Base-by-base conservation (phyloP, 2,329 filamentous ascomycete species). In the Arthrobotrys musiformis region DNA sequence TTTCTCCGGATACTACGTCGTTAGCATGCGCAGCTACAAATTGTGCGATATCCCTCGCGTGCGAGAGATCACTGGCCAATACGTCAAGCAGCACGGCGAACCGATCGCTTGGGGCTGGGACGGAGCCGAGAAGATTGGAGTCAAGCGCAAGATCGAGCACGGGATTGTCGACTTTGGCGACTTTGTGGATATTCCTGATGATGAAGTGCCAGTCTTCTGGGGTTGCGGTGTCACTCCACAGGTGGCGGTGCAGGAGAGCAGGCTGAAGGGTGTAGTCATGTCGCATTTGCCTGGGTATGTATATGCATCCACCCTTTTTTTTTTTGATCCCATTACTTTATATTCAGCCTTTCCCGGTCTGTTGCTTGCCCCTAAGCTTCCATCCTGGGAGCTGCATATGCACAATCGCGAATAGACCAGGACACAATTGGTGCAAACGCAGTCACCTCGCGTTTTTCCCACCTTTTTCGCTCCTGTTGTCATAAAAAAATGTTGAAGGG, bases 171-270 rank as follows among this genome's bases (percentile, higher is more conserved):
- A 90, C 62, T 91, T 87, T 86, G 89, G 89, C 0, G 87, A 90
- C 73, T 30, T 87, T 86, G 0, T 81, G 0, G 79, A 81, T 15
- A 82, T 82, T 13, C 82, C 82, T 19, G 83, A 85, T 13, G 84
- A 86, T 1, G 83, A 86, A 26, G 84, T 89, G 30, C 88, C 87
- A 0, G 86, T 89, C 2, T 89, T 89, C 79, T 88, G 89, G 88
- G 89, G 88, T 0, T 91, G 89, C 80, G 89, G 89, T 35, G 89
- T 91, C 9, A 91, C 89, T 40, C 89, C 90, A 1, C 89, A 91
- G 80, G 87, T 90, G 80, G 89, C 88, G 13, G 87, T 91, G 0
- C 86, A 89, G 85, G 84, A 84, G 70, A 87, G 88, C 4, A 83
- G 81, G 6, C 80, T 90, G 52, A 80, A 87, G 54, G 89, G 89